Base-by-base conservation (phyloP, 2,329 filamentous ascomycete genomes). In the Aschersonia sp. region DNA sequence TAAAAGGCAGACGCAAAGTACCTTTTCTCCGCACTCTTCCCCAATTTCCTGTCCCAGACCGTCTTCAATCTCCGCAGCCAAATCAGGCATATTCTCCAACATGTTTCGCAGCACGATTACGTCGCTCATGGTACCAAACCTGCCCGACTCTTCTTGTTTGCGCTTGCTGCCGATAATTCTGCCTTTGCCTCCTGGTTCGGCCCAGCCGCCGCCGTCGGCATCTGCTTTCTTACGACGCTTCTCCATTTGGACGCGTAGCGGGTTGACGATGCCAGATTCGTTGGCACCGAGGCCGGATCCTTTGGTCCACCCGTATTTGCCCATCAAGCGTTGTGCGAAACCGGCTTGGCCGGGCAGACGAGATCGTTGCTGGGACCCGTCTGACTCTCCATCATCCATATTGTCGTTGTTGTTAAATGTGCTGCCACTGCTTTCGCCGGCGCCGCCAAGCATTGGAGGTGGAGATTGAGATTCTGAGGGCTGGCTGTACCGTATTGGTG, bases 1-100 rank as follows among this genome's bases (percentile, higher is more conserved):
- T 22, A 22, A 22, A 22, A 2, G 22, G 22, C 22, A 22, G 22
- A 22, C 22, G 22, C 22, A 2, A 22, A 22, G 22, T 50, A 82
- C 77, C 73, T 89, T 88, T 53, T 87, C 79, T 45, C 81, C 82
- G 63, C 94, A 95, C 60, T 94, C 87, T 58, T 95, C 87, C 6
- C 92, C 92, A 63, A 98, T 95, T 62, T 95, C 89, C 66, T 97
- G 90, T 55, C 90, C 82, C 45, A 98, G 68, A 0, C 79, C 79
- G 11, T 75, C 74, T 50, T 81, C 77, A 45, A 95, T 78, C 62
- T 95, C 90, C n/a, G 71, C 73, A 49, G 83, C 76, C 43, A 95
- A 67, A 59, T 95, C 71, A 2, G 68, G 75, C 71, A 97, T 81
- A 5, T 83, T 85, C 51, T 92, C 81, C 1, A 97, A 74, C 85